Percentiles rank a stretch among this genome's conserved stretches.
phyloP scores from a whole-genome alignment of 2,329 filamentous ascomycete genomes.

The Cladosporium velox region DNA sequence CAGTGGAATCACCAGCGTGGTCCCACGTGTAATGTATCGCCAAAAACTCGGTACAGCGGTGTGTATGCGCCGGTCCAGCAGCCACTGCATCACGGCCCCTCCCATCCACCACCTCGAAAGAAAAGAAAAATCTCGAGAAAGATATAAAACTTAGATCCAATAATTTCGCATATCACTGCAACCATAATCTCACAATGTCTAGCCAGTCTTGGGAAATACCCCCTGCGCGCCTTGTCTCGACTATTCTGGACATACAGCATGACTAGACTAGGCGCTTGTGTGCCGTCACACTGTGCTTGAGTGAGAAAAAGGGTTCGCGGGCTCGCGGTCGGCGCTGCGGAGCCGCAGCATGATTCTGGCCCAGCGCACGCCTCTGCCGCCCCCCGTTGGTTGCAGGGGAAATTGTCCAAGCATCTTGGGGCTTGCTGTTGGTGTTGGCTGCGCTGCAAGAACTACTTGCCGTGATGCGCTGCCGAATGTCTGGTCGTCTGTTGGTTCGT shows the following conservation, averaged over 20 bases:
- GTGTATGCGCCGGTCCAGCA: background rate
- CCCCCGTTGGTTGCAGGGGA: slow-evolving; percentile 18
- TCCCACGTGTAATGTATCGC: slow-evolving; percentile 8
- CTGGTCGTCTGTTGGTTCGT: background rate
- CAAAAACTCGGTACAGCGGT: background rate
- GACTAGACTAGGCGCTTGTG: background rate
- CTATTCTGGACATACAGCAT: background rate
- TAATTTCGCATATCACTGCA: background rate
- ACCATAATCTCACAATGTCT: background rate
- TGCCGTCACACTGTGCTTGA: background rate
- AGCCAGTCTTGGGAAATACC: background rate
- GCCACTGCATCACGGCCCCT: background rate
- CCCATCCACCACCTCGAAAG: background rate
- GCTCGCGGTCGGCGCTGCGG: slow-evolving; percentile 12
- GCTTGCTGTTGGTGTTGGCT: background rate
- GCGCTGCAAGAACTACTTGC: slow-evolving; percentile 2
- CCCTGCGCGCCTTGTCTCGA: background rate
- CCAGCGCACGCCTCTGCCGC: slow-evolving; percentile 15
- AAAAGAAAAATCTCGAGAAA: background rate
- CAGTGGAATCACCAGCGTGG: background rate
- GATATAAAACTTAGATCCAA: background rate
- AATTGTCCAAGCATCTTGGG: slow-evolving; percentile 20
- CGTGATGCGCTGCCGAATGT: slow-evolving; percentile 10
- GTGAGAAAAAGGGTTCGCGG: background rate
- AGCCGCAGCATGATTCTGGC: slow-evolving; percentile 18